A percentile compares a stretch with the other conserved stretches of the same genome.
These are phyloP conservation scores for Talaromyces nanjingensis DNA, from an alignment of 495 filamentous ascomycete genomes.

Conservation along the genomic window DNA sequence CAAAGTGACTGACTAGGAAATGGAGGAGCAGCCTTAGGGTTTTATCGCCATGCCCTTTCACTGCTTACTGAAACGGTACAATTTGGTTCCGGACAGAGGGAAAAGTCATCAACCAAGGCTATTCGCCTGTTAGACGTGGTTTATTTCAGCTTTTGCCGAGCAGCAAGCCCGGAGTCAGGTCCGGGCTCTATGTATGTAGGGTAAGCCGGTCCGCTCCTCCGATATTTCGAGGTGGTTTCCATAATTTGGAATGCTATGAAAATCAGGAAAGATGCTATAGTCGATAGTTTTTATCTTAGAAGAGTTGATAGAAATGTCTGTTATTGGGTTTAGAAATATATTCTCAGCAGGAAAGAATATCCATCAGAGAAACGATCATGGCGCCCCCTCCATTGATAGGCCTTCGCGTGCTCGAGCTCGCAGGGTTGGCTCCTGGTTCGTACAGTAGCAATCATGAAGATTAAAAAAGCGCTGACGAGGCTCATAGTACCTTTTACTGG, in stretches of 20 bases:
- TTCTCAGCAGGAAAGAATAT: not conserved
- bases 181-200: not conserved
- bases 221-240: constrained; percentile 1
- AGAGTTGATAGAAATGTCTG: not conserved
- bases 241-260: not conserved
- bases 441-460: constrained; percentile 12
- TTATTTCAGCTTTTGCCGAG: not conserved
- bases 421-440: constrained; percentile 67
- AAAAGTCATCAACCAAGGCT: no score
- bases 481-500: constrained; percentile 63
- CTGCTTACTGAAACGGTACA: no score
- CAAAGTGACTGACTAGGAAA: not conserved
- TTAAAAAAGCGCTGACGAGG: not conserved
- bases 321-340: not conserved
- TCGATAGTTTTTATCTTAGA: not conserved
- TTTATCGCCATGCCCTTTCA: no score
- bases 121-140: no score
- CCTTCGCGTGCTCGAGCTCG: constrained; percentile 71
- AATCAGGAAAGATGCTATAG: not conserved
- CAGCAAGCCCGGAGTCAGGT: not conserved
- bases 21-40: not conserved
- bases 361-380: not conserved
- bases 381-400: constrained; percentile 47
- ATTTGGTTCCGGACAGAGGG: no score
- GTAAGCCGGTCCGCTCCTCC: constrained; percentile 2